These are phyloP conservation scores for Tylopilus felleus DNA, from an alignment of 768 basidiomycete genomes.

Conservation along the genomic window DNA sequence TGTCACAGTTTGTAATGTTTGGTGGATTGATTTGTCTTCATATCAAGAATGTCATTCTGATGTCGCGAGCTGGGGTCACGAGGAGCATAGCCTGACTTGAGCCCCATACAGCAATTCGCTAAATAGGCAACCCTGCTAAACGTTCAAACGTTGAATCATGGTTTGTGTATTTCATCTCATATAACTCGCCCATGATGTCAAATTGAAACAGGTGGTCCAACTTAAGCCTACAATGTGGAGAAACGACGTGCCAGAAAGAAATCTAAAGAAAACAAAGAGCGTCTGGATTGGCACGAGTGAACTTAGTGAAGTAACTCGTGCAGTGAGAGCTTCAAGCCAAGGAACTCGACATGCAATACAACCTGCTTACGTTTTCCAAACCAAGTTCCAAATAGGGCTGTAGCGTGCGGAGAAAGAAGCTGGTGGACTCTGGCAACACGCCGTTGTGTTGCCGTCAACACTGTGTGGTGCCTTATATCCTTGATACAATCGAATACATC, in stretches of 20 bases:
- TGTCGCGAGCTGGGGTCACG: constrained; percentile 13
- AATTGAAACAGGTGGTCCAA: neutral
- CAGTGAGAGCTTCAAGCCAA: neutral
- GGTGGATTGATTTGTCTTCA: constrained; percentile 9
- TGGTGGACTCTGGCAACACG: neutral
- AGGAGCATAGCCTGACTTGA: constrained; percentile 3
- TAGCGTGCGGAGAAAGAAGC: neutral
- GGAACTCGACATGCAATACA: neutral
- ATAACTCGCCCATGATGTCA: neutral
- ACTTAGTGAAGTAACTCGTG: neutral
- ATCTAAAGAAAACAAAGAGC: neutral
- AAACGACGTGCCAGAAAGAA: neutral
- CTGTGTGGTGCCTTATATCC: constrained; percentile 7
- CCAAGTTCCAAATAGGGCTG: neutral
- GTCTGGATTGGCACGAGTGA: constrained; percentile 1
- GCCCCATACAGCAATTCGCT: neutral
- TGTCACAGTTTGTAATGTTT: constrained; percentile 19
- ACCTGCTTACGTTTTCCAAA: constrained; percentile 6
- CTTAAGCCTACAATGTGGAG: neutral
- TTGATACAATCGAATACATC: constrained; percentile 5
- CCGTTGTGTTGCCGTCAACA: neutral
- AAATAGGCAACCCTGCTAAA: constrained; percentile 9
- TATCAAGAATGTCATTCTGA: constrained; percentile 5
- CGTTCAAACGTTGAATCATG: too few relatives aligned
- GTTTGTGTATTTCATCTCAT: constrained; percentile 5